A percentile compares a stretch with the other conserved stretches of the same genome.
phyloP scores from a whole-genome alignment of 1,139 yeast species.

The Saccharomycopsis crataegensis region DNA sequence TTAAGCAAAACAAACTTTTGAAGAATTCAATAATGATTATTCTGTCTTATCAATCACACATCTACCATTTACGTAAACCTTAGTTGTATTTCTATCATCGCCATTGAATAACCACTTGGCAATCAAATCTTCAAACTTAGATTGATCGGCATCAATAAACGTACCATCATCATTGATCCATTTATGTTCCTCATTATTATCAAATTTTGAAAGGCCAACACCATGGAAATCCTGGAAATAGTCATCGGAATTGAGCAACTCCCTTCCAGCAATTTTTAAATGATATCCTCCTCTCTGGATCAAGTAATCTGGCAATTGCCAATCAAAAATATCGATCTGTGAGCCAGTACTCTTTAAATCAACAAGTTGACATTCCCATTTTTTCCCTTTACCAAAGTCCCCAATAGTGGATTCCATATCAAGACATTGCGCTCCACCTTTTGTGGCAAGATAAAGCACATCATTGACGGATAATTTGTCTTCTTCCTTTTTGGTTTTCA shows the following conservation, averaged over 20 bases:
- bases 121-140: constrained; percentile 45
- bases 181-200: constrained; percentile 11
- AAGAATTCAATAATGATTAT: no score
- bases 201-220: background rate
- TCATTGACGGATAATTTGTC: constrained; percentile 60
- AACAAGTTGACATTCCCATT: constrained; percentile 77
- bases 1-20: no score
- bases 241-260: no score
- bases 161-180: constrained; percentile 12
- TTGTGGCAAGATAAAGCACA: constrained; percentile 73
- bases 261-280: background rate
- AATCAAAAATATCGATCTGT: constrained; percentile 65
- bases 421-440: constrained; percentile 84
- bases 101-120: constrained; percentile 95
- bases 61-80: constrained; percentile 81
- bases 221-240: background rate
- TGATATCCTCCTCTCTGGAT: constrained; percentile 10
- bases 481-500: constrained; percentile 39
- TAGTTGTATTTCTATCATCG: constrained; percentile 78
- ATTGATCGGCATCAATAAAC: constrained; percentile 10
- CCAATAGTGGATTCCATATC: constrained; percentile 56
- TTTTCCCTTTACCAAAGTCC: constrained; percentile 64
- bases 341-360: constrained; percentile 48
- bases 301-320: constrained; percentile 38
- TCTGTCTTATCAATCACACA: constrained; percentile 42